Evolutionary conservation across 306 rosid genomes (phyloP).

Genomic region (Cucurbita ficifolia): DNA sequence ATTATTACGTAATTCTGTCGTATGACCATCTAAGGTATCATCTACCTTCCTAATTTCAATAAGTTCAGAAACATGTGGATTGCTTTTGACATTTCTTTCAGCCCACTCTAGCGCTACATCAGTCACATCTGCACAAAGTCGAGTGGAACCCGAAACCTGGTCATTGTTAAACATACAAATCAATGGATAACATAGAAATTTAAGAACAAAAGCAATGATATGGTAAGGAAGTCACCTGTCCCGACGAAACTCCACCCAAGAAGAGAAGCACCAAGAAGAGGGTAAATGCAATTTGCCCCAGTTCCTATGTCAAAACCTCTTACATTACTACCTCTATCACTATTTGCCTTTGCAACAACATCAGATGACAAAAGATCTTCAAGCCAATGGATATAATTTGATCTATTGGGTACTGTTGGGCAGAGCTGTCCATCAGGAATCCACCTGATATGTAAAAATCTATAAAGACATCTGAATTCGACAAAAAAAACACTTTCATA

Average conservation of each 20-base stretch:
- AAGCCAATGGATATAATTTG: slow-evolving; percentile 83
- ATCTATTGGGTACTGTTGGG: slow-evolving; percentile 88
- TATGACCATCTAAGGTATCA: slow-evolving; percentile 8
- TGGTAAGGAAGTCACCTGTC: slow-evolving; percentile 38
- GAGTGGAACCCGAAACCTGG: neutral
- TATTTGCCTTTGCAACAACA: slow-evolving; percentile 24
- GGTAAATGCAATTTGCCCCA: slow-evolving; percentile 87
- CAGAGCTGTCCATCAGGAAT: slow-evolving; percentile 92
- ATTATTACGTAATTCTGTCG: slow-evolving; percentile 11
- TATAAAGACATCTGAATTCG: neutral
- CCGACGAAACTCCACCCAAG: slow-evolving; percentile 79
- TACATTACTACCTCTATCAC: slow-evolving; percentile 17
- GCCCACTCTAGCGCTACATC: slow-evolving; percentile 92
- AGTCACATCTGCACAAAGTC: slow-evolving; percentile 42
- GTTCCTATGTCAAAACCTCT: slow-evolving; percentile 93
- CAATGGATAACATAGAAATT: neutral
- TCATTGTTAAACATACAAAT: neutral
- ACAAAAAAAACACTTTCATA: neutral
- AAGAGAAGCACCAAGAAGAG: slow-evolving; percentile 88
- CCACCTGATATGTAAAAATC: slow-evolving; percentile 46
- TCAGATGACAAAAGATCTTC: slow-evolving; percentile 61
- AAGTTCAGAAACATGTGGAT: slow-evolving; percentile 47
- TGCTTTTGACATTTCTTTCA: slow-evolving; percentile 39
- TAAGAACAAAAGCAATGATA: neutral
- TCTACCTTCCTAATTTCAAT: slow-evolving; percentile 73